Evolutionary conservation across 2,329 filamentous ascomycete species (phyloP), one percentile per base, ranked within the genome.

Genomic region (Pseudocercospora eumusae): DNA sequence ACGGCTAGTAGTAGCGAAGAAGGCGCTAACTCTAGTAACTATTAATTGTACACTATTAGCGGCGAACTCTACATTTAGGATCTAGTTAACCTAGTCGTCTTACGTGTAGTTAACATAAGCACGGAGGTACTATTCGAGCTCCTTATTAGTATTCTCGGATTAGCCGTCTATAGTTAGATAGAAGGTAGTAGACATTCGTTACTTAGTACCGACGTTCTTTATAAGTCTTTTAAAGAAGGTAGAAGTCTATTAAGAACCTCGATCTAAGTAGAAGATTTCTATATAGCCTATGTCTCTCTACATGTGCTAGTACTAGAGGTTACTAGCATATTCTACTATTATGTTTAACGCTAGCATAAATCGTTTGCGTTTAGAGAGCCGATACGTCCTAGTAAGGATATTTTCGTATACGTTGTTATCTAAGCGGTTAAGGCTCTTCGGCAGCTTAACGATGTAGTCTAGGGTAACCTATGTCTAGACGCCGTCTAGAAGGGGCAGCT

Each of bases 91-190:
- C 40, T 44, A 44, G 13, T 44, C 13, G 13, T 44, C 40, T 44
- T 44, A 44, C 6, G 18, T 44, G 18, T 44, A 44, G 40, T 44
- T 31, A 31, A 54, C 20, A 21, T 52, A 52, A 3, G n/a, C 6
- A 6, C 27, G 2, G 4, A 59, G 45, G 23, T 52, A 59, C 6
- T 31, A 20, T 27, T 59, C 27, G 25, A 59, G 7, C 10, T 42
- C 23, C 57, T 52, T 23, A 44, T 59, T 59, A 9, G 28, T 52
- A 18, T 45, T 52, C 57, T 59, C 18, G 4, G 25, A 23, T 20
- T 59, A 31, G 3, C 27, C 20, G n/a, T 52, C 21, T 10, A 18
- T 57, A 8, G 18, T 23, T 15, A 42, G 55, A 31, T 57, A 40
- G 40, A 57, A 57, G 21, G 55, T 27, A 33, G 31, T 59, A 42